These are phyloP conservation scores for Candida ulmi DNA, from an alignment of 805 yeast species.

Conservation along the genomic window DNA sequence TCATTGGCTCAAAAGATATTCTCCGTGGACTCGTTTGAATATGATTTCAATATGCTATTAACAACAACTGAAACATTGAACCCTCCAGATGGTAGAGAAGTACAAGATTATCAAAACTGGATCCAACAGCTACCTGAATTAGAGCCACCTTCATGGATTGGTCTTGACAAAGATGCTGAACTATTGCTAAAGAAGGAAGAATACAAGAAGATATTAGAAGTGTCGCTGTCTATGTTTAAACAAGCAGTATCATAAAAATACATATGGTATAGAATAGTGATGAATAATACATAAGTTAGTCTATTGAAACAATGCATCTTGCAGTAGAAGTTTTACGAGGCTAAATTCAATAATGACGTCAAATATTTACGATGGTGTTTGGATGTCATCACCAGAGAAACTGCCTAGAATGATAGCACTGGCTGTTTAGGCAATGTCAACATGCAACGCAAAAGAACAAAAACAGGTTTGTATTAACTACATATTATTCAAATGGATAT, in stretches of 20 bases:
- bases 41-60: constrained; percentile 36
- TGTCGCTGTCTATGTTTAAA: not conserved
- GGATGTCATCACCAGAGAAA: too few species aligned
- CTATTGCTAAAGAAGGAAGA: constrained; percentile 20
- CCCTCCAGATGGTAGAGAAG: constrained; percentile 43
- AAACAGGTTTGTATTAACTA: too few species aligned
- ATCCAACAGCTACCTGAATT: constrained; percentile 44
- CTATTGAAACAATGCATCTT: too few species aligned
- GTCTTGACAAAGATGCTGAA: constrained; percentile 40
- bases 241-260: not conserved
- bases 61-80: constrained; percentile 16
- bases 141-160: constrained; percentile 50
- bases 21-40: constrained; percentile 31
- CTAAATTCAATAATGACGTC: too few species aligned
- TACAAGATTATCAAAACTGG: constrained; percentile 41
- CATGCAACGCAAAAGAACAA: too few species aligned
- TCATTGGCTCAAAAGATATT: constrained; percentile 35
- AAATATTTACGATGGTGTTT: too few species aligned
- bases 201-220: constrained; percentile 3
- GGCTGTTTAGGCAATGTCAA: too few species aligned
- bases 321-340: too few species aligned
- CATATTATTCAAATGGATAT: too few species aligned
- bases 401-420: too few species aligned
- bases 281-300: too few species aligned
- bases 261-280: not conserved